These are phyloP conservation scores for Silene conica DNA, from an alignment of 148 eudicot genomes.

Conservation along the genomic window DNA sequence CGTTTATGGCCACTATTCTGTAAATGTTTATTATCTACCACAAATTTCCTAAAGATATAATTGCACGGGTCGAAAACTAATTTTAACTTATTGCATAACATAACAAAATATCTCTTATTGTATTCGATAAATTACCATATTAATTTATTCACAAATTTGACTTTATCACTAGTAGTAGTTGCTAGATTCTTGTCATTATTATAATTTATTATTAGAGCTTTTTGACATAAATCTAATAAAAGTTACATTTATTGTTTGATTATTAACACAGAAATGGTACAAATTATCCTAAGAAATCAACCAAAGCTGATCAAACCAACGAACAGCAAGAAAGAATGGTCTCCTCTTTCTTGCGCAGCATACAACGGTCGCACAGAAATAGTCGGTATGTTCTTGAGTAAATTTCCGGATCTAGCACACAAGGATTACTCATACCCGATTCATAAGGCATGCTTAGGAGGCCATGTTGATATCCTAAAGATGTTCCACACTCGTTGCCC, in stretches of 20 bases:
- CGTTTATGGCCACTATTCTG: no score
- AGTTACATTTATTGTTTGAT: not conserved
- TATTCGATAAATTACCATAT: no score
- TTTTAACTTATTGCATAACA: no score
- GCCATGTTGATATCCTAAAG: constrained; percentile 8
- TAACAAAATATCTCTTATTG: no score
- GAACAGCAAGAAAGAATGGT: not conserved
- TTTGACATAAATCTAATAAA: not conserved
- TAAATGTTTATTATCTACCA: no score
- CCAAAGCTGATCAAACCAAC: not conserved
- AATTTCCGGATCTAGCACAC: not conserved
- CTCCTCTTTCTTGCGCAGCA: constrained; percentile 14
- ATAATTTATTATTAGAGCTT: no score
- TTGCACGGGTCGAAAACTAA: no score
- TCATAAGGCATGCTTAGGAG: constrained; percentile 10
- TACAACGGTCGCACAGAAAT: not conserved
- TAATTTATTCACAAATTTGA: no score
- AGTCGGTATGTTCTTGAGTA: not conserved
- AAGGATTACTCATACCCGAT: constrained; percentile 11
- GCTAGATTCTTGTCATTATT: not conserved
- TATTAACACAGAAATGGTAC: constrained; percentile 3
- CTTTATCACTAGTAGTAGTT: no score
- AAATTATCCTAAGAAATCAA: not conserved
- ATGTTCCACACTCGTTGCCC: not conserved
- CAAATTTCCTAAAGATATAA: no score